Conservation (phyloP, 1,284 basidiomycete genomes). For the Leccinum griseonigrum region DNA sequence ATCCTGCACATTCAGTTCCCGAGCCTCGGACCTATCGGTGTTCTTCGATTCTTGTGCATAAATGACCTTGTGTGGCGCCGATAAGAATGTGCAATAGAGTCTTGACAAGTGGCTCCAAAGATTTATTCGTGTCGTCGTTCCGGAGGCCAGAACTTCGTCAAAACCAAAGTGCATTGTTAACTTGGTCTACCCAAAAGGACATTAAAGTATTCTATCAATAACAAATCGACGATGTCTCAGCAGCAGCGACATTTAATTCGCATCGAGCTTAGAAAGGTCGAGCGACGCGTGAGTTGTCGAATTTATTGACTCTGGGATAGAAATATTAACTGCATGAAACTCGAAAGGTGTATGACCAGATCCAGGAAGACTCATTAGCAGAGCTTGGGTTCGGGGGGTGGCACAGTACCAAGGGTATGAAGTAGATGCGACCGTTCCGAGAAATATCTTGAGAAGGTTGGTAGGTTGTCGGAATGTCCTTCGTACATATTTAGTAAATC, state of each 20-base stretch:
- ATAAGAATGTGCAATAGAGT: conserved; percentile 65
- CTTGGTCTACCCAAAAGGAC: conserved; percentile 46
- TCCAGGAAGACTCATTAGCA: conserved; percentile 60
- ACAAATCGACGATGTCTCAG: conserved; percentile 79
- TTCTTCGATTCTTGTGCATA: conserved; percentile 76
- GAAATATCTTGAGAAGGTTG: conserved; percentile 62
- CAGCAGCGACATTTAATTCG: conserved; percentile 77
- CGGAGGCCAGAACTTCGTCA: conserved; percentile 30
- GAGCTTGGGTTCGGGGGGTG: conserved; percentile 70
- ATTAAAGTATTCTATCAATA: conserved; percentile 67
- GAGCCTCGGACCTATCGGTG: conserved; percentile 69
- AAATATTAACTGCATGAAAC: background rate
- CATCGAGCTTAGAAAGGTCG: conserved; percentile 73
- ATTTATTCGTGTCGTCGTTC: conserved; percentile 71
- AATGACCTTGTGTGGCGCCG: conserved; percentile 47
- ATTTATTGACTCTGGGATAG: background rate
- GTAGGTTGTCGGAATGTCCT: conserved; percentile 21
- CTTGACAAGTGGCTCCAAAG: conserved; percentile 54
- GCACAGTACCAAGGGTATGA: conserved; percentile 61
- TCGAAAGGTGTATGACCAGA: conserved; percentile 74
- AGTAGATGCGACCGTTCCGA: conserved; percentile 56
- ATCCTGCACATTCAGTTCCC: conserved; percentile 62
- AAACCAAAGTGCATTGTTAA: background rate
- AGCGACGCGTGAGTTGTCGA: conserved; percentile 56
- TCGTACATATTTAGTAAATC: background rate